Evolutionary conservation across 441 rosid genomes (phyloP).

Genomic region (Gossypium gossypioides): DNA sequence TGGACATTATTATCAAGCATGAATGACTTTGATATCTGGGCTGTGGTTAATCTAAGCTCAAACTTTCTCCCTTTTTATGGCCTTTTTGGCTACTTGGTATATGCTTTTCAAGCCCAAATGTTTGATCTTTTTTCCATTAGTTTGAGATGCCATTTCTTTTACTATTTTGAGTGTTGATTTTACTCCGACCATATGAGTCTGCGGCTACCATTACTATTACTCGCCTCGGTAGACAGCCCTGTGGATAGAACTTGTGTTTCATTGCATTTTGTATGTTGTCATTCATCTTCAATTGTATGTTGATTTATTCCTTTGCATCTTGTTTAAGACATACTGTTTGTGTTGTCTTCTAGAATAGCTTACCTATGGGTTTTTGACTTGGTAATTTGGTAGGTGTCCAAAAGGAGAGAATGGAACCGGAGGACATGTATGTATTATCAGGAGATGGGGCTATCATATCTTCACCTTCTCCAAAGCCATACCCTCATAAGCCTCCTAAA

Average conservation of each 20-base stretch:
- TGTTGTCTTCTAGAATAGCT: conserved; percentile 2
- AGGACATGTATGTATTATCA: conserved; percentile 77
- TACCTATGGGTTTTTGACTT: conserved; percentile 15
- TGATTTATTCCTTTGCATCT: not conserved
- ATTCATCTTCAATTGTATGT: not conserved
- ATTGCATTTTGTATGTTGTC: not conserved
- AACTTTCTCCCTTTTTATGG: not conserved
- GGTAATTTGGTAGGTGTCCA: conserved; percentile 61
- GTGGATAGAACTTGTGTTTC: not conserved
- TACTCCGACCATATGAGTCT: not conserved
- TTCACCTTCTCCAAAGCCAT: conserved; percentile 73
- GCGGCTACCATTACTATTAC: not conserved
- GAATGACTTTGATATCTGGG: not conserved
- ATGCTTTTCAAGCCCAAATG: not conserved
- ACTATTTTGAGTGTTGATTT: not conserved
- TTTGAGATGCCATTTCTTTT: not conserved
- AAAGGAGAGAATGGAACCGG: conserved; percentile 97
- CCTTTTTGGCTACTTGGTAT: not conserved
- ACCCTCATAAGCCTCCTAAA: conserved; percentile 82
- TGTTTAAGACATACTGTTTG: not conserved
- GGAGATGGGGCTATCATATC: conserved; percentile 55
- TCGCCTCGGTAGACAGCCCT: not conserved
- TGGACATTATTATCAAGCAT: not conserved
- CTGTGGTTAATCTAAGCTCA: not conserved
- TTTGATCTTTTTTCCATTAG: not conserved